phyloP scores from a whole-genome alignment of 306 rosid genomes.

The Cucumis cinereus region DNA sequence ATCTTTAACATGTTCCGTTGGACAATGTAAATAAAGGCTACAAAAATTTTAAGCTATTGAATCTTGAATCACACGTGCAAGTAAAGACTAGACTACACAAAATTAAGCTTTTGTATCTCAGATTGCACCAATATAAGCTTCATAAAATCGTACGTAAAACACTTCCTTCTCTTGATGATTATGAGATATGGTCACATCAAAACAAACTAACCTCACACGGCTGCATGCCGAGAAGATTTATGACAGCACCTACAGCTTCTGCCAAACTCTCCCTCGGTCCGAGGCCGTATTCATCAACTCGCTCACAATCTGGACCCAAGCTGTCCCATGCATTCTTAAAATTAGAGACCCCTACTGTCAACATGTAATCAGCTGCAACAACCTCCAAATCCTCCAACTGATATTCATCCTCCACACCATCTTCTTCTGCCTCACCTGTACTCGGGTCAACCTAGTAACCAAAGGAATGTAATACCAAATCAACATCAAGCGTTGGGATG shows the following conservation, averaged over 20 bases:
- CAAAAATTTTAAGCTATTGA: not conserved
- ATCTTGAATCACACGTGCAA: not conserved
- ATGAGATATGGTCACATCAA: not conserved
- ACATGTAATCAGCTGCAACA: constrained; percentile 82
- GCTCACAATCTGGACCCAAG: constrained; percentile 62
- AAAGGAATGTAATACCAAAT: not conserved
- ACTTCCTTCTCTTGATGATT: not conserved
- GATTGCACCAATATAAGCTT: not conserved
- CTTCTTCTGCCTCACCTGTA: constrained; percentile 93
- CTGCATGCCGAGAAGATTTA: constrained; percentile 88
- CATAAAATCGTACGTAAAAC: not conserved
- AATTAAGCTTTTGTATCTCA: not conserved
- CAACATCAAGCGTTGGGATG: not conserved
- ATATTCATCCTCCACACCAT: constrained; percentile 96
- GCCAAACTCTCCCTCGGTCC: constrained; percentile 83
- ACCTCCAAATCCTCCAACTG: constrained; percentile 97
- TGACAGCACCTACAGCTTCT: constrained; percentile 78
- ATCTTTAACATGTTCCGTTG: not conserved
- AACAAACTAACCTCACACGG: constrained; percentile 75
- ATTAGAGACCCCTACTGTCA: constrained; percentile 84
- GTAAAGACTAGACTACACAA: not conserved
- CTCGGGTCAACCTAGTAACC: constrained; percentile 60
- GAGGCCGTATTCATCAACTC: constrained; percentile 89
- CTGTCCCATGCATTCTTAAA: constrained; percentile 90
- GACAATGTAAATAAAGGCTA: not conserved